Evolutionary conservation across 169 alveolate species (phyloP).

Genomic region (Babesia ovata): DNA sequence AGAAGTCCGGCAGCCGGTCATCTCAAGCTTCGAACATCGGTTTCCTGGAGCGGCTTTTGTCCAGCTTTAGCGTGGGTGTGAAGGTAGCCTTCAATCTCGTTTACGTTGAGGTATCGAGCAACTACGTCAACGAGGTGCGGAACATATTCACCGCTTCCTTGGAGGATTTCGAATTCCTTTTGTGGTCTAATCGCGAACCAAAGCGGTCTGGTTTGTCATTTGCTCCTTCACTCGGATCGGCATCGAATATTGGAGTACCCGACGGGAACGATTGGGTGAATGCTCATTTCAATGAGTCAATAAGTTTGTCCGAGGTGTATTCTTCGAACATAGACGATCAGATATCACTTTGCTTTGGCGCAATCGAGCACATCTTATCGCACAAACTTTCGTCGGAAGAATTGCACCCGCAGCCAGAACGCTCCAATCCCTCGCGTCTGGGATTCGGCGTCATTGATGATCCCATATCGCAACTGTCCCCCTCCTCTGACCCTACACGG

Average conservation of each 20-base stretch:
- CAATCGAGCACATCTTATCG: constrained; percentile 7
- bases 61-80: constrained; percentile 38
- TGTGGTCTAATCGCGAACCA: constrained; percentile 39
- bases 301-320: neutral
- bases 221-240: neutral
- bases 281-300: neutral
- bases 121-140: constrained; percentile 15
- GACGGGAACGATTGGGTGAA: neutral
- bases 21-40: neutral
- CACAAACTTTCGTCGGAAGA: neutral
- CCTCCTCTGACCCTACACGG: neutral
- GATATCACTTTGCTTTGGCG: constrained; percentile 11
- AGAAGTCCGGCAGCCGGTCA: neutral
- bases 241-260: neutral
- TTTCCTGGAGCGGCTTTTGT: constrained; percentile 27
- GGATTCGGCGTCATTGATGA: neutral
- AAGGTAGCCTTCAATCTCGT: constrained; percentile 43
- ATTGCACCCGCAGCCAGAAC: neutral
- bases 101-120: constrained; percentile 47
- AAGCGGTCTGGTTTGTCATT: neutral
- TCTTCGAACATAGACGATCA: neutral
- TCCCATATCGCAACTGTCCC: neutral
- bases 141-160: constrained; percentile 43
- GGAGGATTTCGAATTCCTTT: constrained; percentile 44
- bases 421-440: neutral